phyloP scores from a whole-genome alignment of 164 flowering plant genomes.

The Chimonanthus salicifolius region DNA sequence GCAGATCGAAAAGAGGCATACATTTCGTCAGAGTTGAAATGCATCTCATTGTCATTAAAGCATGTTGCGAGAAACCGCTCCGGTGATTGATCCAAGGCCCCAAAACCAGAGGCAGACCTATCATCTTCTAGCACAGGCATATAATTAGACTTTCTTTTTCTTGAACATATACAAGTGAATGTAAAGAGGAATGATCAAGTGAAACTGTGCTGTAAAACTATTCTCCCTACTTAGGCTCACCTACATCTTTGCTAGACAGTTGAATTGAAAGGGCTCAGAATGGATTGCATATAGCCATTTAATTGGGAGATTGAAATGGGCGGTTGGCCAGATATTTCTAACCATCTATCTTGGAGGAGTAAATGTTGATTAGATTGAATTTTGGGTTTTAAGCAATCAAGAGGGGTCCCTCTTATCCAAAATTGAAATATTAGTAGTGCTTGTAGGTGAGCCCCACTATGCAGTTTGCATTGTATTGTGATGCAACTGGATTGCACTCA shows the following conservation, averaged over 20 bases:
- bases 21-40: constrained; percentile 49
- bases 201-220: not conserved
- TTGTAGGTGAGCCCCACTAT: no score
- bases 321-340: not conserved
- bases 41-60: constrained; percentile 56
- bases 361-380: no score
- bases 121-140: constrained; percentile 35
- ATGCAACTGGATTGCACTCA: not conserved
- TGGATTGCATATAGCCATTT: not conserved
- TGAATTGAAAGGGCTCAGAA: not conserved
- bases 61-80: constrained; percentile 76
- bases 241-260: not conserved
- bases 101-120: constrained; percentile 34
- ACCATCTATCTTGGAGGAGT: not conserved
- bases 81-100: constrained; percentile 46
- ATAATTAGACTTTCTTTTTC: constrained; percentile 4
- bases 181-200: not conserved
- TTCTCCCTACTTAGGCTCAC: not conserved
- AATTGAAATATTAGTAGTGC: no score
- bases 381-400: no score
- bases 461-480: no score
- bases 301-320: no score
- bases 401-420: no score
- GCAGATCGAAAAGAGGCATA: constrained; percentile 26
- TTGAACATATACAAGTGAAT: not conserved